Conservation (phyloP, 1,284 basidiomycete genomes). For the Ganoderma resinaceum region DNA sequence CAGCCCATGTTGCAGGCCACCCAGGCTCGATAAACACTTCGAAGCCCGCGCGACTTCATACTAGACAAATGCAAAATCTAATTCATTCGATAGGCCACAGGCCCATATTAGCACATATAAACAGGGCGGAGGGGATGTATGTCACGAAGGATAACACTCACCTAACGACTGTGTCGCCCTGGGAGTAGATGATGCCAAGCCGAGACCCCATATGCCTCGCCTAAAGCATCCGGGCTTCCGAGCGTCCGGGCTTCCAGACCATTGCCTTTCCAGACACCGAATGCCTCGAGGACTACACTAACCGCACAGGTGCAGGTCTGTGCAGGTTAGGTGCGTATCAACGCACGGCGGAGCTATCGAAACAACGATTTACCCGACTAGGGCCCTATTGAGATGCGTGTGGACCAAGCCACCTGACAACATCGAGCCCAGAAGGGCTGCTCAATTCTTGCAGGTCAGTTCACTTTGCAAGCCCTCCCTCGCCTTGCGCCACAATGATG, state of each 20-base stretch:
- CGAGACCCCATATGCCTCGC: constrained; percentile 7
- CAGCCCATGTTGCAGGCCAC: not conserved
- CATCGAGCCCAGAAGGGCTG: too few species aligned
- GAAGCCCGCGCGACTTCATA: not conserved
- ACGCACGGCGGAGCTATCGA: not conserved
- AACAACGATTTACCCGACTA: not conserved
- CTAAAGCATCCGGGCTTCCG: not conserved
- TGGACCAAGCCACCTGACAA: not conserved
- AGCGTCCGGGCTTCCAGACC: not conserved
- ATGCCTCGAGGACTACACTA: not conserved
- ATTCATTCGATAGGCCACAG: not conserved
- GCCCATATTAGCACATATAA: not conserved
- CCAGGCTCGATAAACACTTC: too few species aligned
- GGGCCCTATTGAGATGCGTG: not conserved
- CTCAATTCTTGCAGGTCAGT: too few species aligned
- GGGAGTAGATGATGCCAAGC: constrained; percentile 15
- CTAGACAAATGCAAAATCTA: not conserved
- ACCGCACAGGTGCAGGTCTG: not conserved
- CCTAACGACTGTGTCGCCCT: not conserved
- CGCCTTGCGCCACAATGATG: too few species aligned
- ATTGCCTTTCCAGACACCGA: not conserved
- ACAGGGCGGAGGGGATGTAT: not conserved
- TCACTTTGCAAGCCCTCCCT: too few species aligned
- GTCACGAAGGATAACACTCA: not conserved
- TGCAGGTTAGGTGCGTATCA: not conserved